Base-by-base conservation (phyloP, 192 early-diverging fungal genomes). In the Diversispora epigaea region DNA sequence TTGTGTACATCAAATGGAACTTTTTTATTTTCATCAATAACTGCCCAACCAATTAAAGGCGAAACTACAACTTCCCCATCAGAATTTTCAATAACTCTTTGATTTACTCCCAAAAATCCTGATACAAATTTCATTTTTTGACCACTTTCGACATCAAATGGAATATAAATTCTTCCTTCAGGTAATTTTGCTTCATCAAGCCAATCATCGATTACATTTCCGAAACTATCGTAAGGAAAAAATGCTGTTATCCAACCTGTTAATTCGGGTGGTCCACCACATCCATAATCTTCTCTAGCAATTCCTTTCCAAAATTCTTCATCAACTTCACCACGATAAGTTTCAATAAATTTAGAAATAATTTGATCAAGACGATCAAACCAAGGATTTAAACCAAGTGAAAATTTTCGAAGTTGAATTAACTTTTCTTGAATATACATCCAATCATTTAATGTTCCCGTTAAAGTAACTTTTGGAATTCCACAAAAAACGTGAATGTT, bases 271-370 rank as follows among this genome's bases (percentile, higher is more conserved):
- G 47, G 67, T 22, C 47, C 67, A 15, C 67, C 67, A 52, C 46
- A 68, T 7, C 46, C 67, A 52, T 68, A 68, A 25, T 52, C 67
- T 68, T 52, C 47, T 32, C 10, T 68, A 25, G 67, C 44, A 12
- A 68, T 68, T 22, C 10, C 19, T 68, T 68, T 68, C 71, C 71
- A 73, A 64, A 73, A 73, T 49, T 64, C 65, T 73, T 17, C 12
- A 45, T 73, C 71, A 45, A 64, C 43, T 4, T 62, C 22, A 39
- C 71, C 71, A 25, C 40, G 19, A 64, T 69, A 73, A 3, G 71
- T 73, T 32, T 43, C 71, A 47, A 73, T 45, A 15, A 73, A 64
- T 57, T 73, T 68, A 11, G 2, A n/a, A 10, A 73, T 22, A 10
- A 73, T 25, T 6, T n/a, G 19, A 17, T 73, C 71, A 11, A 73